Evolutionary conservation across 768 basidiomycete species (phyloP), one percentile per base, ranked within the genome.

Genomic region (Phanerodontia chrysosporium): DNA sequence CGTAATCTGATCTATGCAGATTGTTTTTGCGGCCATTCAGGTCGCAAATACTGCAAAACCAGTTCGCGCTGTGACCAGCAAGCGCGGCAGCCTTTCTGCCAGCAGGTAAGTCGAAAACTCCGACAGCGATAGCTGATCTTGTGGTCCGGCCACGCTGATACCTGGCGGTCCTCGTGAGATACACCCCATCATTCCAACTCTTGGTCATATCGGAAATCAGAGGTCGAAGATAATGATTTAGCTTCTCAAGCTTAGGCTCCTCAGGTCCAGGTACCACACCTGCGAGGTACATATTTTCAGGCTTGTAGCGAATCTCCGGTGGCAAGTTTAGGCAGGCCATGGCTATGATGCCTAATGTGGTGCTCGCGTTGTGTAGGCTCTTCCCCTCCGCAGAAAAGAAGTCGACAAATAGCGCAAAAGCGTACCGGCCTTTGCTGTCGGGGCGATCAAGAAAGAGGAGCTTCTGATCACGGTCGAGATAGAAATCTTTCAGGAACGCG

Each of bases 281-380:
- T 24, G 51, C 61, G 13, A 64, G 58, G 49, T 67, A 74, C 58
- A 76, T 65, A 55, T 74, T 70, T 59, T 76, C 72, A 0, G 68
- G 64, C 32, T 69, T 65, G 64, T 74, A 73, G 0, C 69, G 63
- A 4, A 73, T 58, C 14, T 69, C 56, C 0, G 60, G 54, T 1
- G 73, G 73, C 5, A 78, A 65, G 45, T 75, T 76, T 2, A 76
- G 62, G 52, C 69, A 70, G 14, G 67, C 66, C 35, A 73, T 61
- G 1, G 70, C 70, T 8, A 76, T 70, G 10, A 76, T 54, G 2
- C 74, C 72, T 12, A 35, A 49, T 1, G 58, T 57, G 3, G 45
- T 25, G 1, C 36, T 8, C 3, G 58, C 22, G 3, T 36, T 45
- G n/a, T 39, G 51, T 8, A 55, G 18, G 14, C 32, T 32, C 25